A percentile compares a stretch with the other conserved stretches of the same genome.
Conservation (phyloP, 2,329 filamentous ascomycete species). For the Penicillium digitatum region DNA sequence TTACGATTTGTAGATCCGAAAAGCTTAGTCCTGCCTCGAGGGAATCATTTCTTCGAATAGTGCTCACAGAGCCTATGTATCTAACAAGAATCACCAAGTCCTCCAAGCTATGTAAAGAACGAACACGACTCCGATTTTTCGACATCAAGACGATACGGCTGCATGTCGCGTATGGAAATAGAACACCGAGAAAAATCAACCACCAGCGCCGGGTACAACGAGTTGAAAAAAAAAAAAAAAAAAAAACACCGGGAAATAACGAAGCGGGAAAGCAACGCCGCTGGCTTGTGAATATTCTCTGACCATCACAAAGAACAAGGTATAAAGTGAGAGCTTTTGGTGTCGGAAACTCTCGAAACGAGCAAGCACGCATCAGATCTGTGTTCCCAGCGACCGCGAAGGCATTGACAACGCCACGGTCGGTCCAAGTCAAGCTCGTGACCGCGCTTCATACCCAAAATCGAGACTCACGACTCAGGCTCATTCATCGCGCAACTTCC, state of each 20-base stretch:
- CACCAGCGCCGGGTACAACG: constrained; percentile 32
- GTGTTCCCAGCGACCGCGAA: background rate
- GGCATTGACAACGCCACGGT: constrained; percentile 2
- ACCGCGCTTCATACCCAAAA: constrained; percentile 8
- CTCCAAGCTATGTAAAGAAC: constrained; percentile 16
- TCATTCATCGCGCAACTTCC: constrained; percentile 14
- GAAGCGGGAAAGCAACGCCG: constrained; percentile 10
- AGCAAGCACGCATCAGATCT: background rate
- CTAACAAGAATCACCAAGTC: constrained; percentile 12
- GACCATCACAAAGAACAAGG: background rate
- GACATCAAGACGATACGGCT: constrained; percentile 13
- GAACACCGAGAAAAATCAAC: constrained; percentile 27
- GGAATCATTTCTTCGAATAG: constrained; percentile 6
- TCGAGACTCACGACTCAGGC: background rate
- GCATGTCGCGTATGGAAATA: constrained; percentile 16
- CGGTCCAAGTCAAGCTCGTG: constrained; percentile 5
- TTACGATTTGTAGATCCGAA: background rate
- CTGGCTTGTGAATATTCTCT: constrained; percentile 1
- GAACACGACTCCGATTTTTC: constrained; percentile 11
- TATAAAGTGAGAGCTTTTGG: constrained; percentile 3
- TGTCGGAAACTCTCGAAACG: constrained; percentile 1
- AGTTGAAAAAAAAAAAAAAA: constrained; percentile 11
- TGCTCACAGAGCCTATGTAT: constrained; percentile 24
- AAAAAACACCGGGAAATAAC: constrained; percentile 12
- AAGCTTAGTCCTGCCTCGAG: background rate